Evolutionary conservation across 202 grass and related monocot species (phyloP).

Genomic region (Bolboschoenoplectus hybrid): DNA sequence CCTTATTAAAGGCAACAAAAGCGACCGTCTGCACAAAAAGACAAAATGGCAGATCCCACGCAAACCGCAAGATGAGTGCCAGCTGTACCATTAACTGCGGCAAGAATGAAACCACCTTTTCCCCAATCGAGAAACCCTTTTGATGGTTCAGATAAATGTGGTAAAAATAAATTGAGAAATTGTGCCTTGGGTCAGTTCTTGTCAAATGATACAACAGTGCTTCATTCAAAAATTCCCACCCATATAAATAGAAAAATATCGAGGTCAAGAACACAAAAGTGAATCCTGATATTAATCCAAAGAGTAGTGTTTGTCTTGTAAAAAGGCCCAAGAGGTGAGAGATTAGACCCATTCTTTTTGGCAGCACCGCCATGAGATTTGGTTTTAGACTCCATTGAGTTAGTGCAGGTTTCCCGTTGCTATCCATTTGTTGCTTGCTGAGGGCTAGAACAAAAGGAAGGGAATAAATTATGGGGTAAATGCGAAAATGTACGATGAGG

Average conservation of each 20-base stretch:
- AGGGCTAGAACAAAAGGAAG: conserved; percentile 80
- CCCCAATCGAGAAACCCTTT: conserved; percentile 70
- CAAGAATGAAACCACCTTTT: conserved; percentile 83
- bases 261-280: conserved; percentile 75
- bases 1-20: conserved; percentile 98
- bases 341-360: conserved; percentile 35
- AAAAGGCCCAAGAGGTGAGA: conserved; percentile 52
- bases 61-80: conserved; percentile 58
- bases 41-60: conserved; percentile 84
- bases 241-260: conserved; percentile 79
- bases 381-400: conserved; percentile 54
- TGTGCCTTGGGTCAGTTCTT: conserved; percentile 88
- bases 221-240: conserved; percentile 97
- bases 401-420: conserved; percentile 50
- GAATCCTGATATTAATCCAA: conserved; percentile 71
- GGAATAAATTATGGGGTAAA: conserved; percentile 93
- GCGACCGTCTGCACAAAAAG: conserved; percentile 87
- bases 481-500: conserved; percentile 89
- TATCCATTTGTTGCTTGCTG: conserved; percentile 50
- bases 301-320: conserved; percentile 58
- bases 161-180: conserved; percentile 97
- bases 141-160: conserved; percentile 94
- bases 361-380: conserved; percentile 26
- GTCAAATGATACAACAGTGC: conserved; percentile 93
- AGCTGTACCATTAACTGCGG: conserved; percentile 86